Conservation (phyloP, 1,284 basidiomycete species). For the Cutaneotrichosporon dermatis region DNA sequence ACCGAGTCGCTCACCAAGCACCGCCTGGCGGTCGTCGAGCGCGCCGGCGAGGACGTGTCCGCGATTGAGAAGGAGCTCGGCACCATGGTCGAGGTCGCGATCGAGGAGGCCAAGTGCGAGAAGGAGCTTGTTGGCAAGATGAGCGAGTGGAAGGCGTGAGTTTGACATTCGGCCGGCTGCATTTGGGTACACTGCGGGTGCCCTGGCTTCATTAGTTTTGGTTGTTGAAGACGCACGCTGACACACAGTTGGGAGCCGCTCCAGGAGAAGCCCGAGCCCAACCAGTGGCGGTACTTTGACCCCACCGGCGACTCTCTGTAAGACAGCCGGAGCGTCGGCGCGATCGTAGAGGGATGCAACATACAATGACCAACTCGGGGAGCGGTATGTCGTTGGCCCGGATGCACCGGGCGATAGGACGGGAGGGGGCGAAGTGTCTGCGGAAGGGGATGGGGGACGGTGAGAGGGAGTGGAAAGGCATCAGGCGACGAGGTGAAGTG, state of each 20-base stretch:
- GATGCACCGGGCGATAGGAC: no score
- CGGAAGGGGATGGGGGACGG: no score
- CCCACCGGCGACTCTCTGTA: constrained; percentile 29
- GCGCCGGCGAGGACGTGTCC: constrained; percentile 61
- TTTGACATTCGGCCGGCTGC: constrained; percentile 42
- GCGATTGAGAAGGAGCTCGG: constrained; percentile 62
- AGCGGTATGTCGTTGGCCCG: no score
- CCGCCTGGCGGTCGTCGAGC: constrained; percentile 69
- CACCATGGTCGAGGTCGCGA: constrained; percentile 44
- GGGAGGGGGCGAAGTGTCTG: no score
- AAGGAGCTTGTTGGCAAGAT: constrained; percentile 73
- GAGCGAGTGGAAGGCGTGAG: constrained; percentile 94
- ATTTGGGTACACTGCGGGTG: no score
- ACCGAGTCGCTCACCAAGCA: constrained; percentile 80
- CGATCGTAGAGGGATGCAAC: constrained; percentile 12
- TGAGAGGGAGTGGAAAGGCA: no score
- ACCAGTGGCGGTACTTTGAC: constrained; percentile 48
- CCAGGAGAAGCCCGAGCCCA: constrained; percentile 32
- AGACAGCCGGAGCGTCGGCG: neutral
- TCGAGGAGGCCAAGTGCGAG: constrained; percentile 81
- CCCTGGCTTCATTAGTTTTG: no score
- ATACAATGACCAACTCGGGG: neutral
- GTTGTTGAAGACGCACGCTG: no score
- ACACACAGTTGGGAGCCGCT: constrained; percentile 40
- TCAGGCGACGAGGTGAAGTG: no score